Conservation (phyloP, 495 filamentous ascomycete genomes). For the Daldinia caldariorum region DNA sequence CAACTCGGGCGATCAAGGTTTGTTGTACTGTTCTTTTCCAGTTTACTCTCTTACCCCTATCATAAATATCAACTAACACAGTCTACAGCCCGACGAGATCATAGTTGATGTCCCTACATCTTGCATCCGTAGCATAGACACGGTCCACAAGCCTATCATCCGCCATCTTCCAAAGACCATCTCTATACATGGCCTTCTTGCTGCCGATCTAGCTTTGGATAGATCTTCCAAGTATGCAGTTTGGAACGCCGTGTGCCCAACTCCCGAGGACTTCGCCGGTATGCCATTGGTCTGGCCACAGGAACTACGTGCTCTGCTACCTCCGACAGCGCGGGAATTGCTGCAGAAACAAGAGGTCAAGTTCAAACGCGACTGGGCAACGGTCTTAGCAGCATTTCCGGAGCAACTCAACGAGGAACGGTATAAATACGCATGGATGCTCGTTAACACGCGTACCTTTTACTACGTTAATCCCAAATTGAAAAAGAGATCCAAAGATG, state of each 20-base stretch:
- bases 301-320: constrained; percentile 59
- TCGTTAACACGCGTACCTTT: constrained; percentile 86
- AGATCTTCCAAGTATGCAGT: constrained; percentile 45
- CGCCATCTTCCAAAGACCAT: constrained; percentile 59
- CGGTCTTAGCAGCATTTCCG: constrained; percentile 63
- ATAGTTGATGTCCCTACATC: constrained; percentile 71
- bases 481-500: constrained; percentile 66
- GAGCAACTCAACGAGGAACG: constrained; percentile 55
- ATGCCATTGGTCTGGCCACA: constrained; percentile 77
- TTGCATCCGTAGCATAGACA: constrained; percentile 69
- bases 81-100: constrained; percentile 58
- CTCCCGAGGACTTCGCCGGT: constrained; percentile 64
- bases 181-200: constrained; percentile 73
- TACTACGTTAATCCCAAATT: constrained; percentile 68
- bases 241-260: constrained; percentile 79
- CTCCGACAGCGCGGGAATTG: constrained; percentile 56
- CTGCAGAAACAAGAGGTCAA: constrained; percentile 70
- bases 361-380: constrained; percentile 68
- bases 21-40: constrained; percentile 10
- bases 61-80: constrained; percentile 3
- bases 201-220: constrained; percentile 72
- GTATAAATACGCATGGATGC: constrained; percentile 79
- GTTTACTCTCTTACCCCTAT: neutral
- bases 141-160: constrained; percentile 63
- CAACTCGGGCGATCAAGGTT: constrained; percentile 72